These are phyloP conservation scores for Diaporthe eres DNA, from an alignment of 2,329 filamentous ascomycete species.

Conservation along the genomic window DNA sequence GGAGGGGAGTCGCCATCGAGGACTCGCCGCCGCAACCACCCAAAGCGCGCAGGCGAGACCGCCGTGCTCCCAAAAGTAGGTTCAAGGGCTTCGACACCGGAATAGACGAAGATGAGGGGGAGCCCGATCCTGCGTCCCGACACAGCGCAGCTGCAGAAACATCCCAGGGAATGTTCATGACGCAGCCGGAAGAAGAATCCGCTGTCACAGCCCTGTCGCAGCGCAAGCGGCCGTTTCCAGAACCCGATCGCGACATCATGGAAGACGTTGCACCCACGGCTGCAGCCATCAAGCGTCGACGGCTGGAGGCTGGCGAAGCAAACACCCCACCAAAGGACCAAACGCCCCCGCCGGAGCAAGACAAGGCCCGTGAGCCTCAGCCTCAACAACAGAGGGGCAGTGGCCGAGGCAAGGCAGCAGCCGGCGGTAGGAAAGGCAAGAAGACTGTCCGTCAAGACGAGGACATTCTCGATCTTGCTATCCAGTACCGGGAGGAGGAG, in stretches of 20 bases:
- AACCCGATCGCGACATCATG: conserved; percentile 69
- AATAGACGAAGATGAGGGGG: conserved; percentile 55
- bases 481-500: conserved; percentile 73
- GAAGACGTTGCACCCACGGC: conserved; percentile 83
- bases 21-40: conserved; percentile 42
- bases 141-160: conserved; percentile 34
- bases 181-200: conserved; percentile 58
- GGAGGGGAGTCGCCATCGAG: conserved; percentile 23
- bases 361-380: conserved; percentile 42
- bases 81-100: conserved; percentile 82
- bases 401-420: conserved; percentile 54
- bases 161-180: conserved; percentile 69
- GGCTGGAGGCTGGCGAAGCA: conserved; percentile 71
- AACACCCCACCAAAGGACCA: conserved; percentile 54
- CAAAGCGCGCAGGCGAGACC: conserved; percentile 50
- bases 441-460: conserved; percentile 34
- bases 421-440: conserved; percentile 59
- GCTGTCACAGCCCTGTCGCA: conserved; percentile 46
- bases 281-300: conserved; percentile 83
- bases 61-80: conserved; percentile 63
- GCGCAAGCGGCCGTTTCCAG: conserved; percentile 61
- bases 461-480: conserved; percentile 78
- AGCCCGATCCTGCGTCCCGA: conserved; percentile 33
- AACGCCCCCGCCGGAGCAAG: conserved; percentile 45
- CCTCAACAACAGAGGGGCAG: conserved; percentile 42